Evolutionary conservation across 2,329 filamentous ascomycete species (phyloP), one percentile per base, ranked within the genome.

Genomic region (Cadophora luteo-olivacea): DNA sequence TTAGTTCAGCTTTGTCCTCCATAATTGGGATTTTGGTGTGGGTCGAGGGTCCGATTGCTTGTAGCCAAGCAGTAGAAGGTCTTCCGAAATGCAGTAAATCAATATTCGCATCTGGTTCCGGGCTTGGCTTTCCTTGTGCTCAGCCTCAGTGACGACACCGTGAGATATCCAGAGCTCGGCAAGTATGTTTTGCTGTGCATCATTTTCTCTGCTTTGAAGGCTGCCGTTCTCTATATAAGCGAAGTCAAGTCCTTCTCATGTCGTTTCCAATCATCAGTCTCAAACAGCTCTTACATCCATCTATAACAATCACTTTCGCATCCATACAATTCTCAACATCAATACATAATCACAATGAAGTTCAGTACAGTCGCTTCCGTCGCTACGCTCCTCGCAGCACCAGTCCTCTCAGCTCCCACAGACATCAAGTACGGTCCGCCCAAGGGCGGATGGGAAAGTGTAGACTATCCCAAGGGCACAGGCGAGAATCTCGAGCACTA

Each of bases 381-480:
- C 41, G 19, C 58, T 38, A 38, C 63, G 38, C 54, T 65, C 61
- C 61, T 69, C 55, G 41, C 58, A 36, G 32, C 64, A n/a, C n/a
- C 61, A 69, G 61, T 49, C 61, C 49, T 51, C 48, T 32, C 41
- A 73, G 24, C 55, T 8, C 68, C 70, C 36, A 66, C 67, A 8
- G 68, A 69, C 19, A 61, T 51, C 25, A 65, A 63, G 36, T 69
- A 71, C 66, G 60, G 63, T 4, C 54, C 67, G 36, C 69, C 69
- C 6, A 41, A 63, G 14, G 67, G 65, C 32, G 71, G 66, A 57
- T 71, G 69, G 69, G 68, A 66, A 54, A 49, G 25, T 22, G 41
- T 72, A 33, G 48, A 68, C 16, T 72, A 72, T 29, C 71, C 71
- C 2, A 52, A 64, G 8, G 66, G 63, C 14, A 71, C 69, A 16